Evolutionary conservation across 306 rosid genomes (phyloP).

Genomic region (Chamaecrista fasciculata): DNA sequence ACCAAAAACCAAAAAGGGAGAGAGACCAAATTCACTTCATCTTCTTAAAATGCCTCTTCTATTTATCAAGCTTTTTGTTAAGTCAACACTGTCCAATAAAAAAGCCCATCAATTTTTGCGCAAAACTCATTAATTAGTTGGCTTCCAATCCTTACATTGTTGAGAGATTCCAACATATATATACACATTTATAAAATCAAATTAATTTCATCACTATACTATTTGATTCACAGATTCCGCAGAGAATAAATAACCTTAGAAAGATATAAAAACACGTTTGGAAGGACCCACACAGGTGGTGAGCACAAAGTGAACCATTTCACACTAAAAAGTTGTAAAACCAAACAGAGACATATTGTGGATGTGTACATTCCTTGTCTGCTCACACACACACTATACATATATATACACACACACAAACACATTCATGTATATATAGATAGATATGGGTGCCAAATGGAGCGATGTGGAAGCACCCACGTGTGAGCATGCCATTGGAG

Average conservation of each 20-base stretch:
- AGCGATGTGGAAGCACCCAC: conserved; percentile 22
- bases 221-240: conserved; percentile 33
- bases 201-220: too few relatives aligned
- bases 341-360: conserved; percentile 9
- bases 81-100: conserved; percentile 36
- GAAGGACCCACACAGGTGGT: conserved; percentile 34
- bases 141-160: too few relatives aligned
- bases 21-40: conserved; percentile 40
- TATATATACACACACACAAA: too few relatives aligned
- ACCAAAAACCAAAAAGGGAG: neutral
- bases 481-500: conserved; percentile 14
- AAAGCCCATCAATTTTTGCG: neutral
- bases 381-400: neutral
- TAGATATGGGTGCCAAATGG: conserved; percentile 55
- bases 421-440: too few relatives aligned
- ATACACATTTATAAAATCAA: too few relatives aligned
- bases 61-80: neutral
- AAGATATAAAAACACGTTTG: conserved; percentile 33
- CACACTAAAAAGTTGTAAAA: conserved; percentile 29
- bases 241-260: too few relatives aligned
- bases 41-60: conserved; percentile 6
- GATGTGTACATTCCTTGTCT: conserved; percentile 42
- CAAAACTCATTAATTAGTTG: conserved; percentile 17
- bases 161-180: too few relatives aligned
- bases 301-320: conserved; percentile 25